These are phyloP conservation scores for Podosphaera xanthii DNA, from an alignment of 2,329 filamentous ascomycete genomes.

Conservation along the genomic window DNA sequence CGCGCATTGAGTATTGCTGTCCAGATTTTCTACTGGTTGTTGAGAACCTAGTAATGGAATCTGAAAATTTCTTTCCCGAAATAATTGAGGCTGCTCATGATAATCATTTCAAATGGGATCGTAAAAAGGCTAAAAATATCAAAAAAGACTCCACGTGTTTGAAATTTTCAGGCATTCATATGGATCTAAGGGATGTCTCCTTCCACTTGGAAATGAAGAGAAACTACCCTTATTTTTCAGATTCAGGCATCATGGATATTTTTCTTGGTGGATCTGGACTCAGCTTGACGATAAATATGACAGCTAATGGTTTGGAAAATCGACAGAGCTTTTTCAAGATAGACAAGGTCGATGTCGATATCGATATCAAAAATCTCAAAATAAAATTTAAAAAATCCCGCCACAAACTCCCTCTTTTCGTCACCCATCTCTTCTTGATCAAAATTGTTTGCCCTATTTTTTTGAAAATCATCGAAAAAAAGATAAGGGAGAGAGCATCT, in stretches of 20 bases:
- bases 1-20: constrained; percentile 82
- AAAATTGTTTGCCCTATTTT: constrained; percentile 65
- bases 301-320: constrained; percentile 55
- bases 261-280: constrained; percentile 71
- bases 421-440: constrained; percentile 74
- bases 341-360: constrained; percentile 48
- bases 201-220: constrained; percentile 92
- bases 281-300: constrained; percentile 75
- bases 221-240: constrained; percentile 71
- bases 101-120: constrained; percentile 87
- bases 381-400: constrained; percentile 88
- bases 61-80: constrained; percentile 92
- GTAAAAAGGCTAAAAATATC: constrained; percentile 65
- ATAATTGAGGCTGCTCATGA: constrained; percentile 70
- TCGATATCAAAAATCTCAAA: constrained; percentile 58
- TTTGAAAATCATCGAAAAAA: constrained; percentile 71
- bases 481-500: constrained; percentile 63
- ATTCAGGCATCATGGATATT: constrained; percentile 74
- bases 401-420: constrained; percentile 70
- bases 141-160: constrained; percentile 63
- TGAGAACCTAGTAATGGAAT: constrained; percentile 87
- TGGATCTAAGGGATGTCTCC: constrained; percentile 74
- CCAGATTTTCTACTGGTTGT: constrained; percentile 65
- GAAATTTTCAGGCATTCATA: constrained; percentile 72
- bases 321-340: constrained; percentile 80